Conservation (phyloP, 163 green algal genomes). For the Prototheca wickerhamii region DNA sequence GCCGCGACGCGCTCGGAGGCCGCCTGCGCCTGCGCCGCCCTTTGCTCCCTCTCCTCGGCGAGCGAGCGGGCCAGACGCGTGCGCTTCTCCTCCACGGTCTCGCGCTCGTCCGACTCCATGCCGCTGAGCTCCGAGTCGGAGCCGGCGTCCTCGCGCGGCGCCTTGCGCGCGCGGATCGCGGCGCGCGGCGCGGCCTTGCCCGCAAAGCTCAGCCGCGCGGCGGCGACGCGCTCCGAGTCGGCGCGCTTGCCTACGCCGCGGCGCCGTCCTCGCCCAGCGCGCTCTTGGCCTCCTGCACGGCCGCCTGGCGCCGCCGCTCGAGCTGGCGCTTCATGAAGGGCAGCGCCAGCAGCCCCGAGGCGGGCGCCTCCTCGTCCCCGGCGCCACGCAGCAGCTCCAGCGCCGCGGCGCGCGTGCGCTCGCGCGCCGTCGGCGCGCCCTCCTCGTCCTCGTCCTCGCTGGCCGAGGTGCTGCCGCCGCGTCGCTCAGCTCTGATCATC, state of each 20-base stretch:
- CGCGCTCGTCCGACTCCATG: constrained; percentile 25
- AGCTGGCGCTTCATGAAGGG: constrained; percentile 89
- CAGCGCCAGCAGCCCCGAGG: constrained; percentile 74
- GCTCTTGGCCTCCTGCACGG: constrained; percentile 50
- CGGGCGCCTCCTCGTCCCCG: constrained; percentile 13
- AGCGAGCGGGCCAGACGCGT: constrained; percentile 31
- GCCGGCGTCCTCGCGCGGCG: neutral
- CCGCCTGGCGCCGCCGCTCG: constrained; percentile 54
- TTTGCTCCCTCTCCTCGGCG: constrained; percentile 11
- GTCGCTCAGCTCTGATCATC: neutral
- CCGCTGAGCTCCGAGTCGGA: constrained; percentile 9
- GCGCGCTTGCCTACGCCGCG: neutral
- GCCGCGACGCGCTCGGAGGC: constrained; percentile 3
- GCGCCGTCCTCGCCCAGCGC: constrained; percentile 39
- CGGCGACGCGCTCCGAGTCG: neutral
- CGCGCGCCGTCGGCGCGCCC: constrained; percentile 4
- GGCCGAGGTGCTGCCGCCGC: constrained; percentile 28
- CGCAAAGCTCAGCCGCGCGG: constrained; percentile 16
- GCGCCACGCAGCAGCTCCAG: neutral
- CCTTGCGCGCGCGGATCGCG: neutral
- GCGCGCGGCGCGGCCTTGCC: constrained; percentile 2
- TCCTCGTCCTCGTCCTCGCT: constrained; percentile 31
- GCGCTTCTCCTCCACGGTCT: constrained; percentile 59
- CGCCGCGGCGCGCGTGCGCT: constrained; percentile 13
- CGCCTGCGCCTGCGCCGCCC: constrained; percentile 8